Base-by-base conservation (phyloP, 768 basidiomycete species). In the Podaxis sp. region DNA sequence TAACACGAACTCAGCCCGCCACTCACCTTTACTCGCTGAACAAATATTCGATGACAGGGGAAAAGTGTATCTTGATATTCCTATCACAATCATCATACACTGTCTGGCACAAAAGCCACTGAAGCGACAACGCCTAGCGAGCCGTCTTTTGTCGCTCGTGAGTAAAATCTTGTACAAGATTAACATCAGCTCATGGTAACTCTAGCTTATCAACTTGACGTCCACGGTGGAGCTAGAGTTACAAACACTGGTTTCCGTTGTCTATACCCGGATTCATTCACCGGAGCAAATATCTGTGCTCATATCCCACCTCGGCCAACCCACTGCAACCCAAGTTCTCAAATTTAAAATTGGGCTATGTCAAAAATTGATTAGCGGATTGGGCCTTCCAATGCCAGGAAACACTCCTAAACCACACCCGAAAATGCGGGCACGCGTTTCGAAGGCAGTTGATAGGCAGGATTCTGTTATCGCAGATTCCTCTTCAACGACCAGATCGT, bases 301-400 rank as follows among this genome's bases (percentile, higher is more conserved):
- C 32, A 47, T 61, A 36, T 42, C 59, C 7, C 59, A 54, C n/a
- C 59, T 61, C 44, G 36, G 35, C 7, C 59, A 27, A 21, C 51
- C 59, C 6, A 54, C 53, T 16, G 42, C 21, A 3, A 55, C 68
- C 38, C 69, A 72, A 4, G 64, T 72, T 14, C 70, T 73, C 57
- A 71, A 68, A 48, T 81, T 80, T 58, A 79, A 79, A 64, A 65
- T 78, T n/a, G 66, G 68, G 0, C 63, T 79, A 21, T 78, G 76
- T 61, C 74, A 75, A 59, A 77, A 72, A 64, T 71, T 76, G 50
- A 64, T 79, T 42, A 50, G 51, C 37, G 65, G 63, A 9, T 42
- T 55, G 1, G 42, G 50, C 27, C 40, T 28, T 9, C 51, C 62
- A 16, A 16, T 47, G 11, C n/a, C 60, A 11, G 59, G 52, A 23